These are phyloP conservation scores for Arabidopsis hybrid DNA, from an alignment of 441 rosid genomes.

Conservation along the genomic window DNA sequence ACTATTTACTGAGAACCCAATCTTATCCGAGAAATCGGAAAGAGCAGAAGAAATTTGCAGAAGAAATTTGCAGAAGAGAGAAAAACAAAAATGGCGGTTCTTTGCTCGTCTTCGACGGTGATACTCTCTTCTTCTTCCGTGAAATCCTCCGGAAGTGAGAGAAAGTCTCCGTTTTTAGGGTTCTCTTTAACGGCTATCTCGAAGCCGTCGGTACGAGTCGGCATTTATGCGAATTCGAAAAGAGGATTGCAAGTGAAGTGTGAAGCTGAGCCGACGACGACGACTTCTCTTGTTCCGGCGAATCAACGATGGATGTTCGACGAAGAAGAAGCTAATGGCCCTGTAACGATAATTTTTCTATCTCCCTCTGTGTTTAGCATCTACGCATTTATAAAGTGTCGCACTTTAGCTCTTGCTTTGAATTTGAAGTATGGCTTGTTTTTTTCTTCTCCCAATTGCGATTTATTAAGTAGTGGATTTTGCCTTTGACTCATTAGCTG, in stretches of 20 bases:
- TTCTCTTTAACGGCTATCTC: slow-evolving; percentile 49
- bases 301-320: slow-evolving; percentile 96
- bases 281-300: slow-evolving; percentile 61
- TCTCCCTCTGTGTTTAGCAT: background rate
- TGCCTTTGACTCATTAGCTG: background rate
- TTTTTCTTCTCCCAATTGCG: background rate
- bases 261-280: slow-evolving; percentile 48
- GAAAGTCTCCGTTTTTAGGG: slow-evolving; percentile 51
- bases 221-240: slow-evolving; percentile 31
- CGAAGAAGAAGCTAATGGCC: slow-evolving; percentile 79
- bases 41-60: slow-evolving; percentile 11
- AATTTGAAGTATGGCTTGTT: background rate
- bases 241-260: slow-evolving; percentile 60
- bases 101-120: slow-evolving; percentile 52
- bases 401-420: background rate
- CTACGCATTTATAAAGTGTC: slow-evolving; percentile 8
- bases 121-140: slow-evolving; percentile 47
- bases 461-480: background rate
- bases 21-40: slow-evolving; percentile 47
- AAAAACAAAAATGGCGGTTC: slow-evolving; percentile 54
- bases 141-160: slow-evolving; percentile 30
- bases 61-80: slow-evolving; percentile 14
- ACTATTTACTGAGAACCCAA: slow-evolving; percentile 40
- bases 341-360: slow-evolving; percentile 53
- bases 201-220: slow-evolving; percentile 40